Base-by-base conservation (phyloP, 2,329 filamentous ascomycete genomes). In the Macrophomina phaseolina region DNA sequence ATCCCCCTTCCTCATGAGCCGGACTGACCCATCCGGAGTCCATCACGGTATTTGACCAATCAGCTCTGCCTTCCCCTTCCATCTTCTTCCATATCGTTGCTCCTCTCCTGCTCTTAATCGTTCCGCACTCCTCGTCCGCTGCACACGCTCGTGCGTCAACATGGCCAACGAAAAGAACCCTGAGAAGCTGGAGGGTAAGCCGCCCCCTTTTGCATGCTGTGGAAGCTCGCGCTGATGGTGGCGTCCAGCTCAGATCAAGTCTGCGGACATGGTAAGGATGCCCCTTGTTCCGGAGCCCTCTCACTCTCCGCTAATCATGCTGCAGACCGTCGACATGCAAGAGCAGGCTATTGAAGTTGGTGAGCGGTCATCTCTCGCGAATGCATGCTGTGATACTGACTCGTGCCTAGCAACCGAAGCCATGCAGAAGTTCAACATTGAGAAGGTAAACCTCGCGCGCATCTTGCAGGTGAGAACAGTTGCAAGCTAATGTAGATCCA, bases 261-360 rank as follows among this genome's bases (percentile, higher is more conserved):
- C 94, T 73, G 94, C 93, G 68, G 95, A 99, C 79, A 99, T 99
- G 95, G 95, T 98, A 86, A 18, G 63, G 23, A 7, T 12, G n/a
- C 42, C 52, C 14, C 28, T 1, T 48, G 30, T 48, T 51, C 65
- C 38, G 18, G 58, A 28, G 6, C 3, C 5, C n/a, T 18, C 45
- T 36, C 42, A 28, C 30, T 32, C 40, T 28, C 36, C 32, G 52
- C 61, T 67, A 64, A 67, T 32, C 61, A 51, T 65, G 28, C 32
- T 40, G 73, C 77, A 98, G 95, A 94, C 90, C 75, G 94, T 98
- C 68, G 94, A 97, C 75, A 97, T 99, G 95, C 93, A 97, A 77
- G 88, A 92, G 75, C 94, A 98, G 81, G 92, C 90, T 55, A 92
- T 99, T 76, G 93, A 97, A 87, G 91, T 97, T 78, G 93, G 94